A percentile compares a stretch with the other conserved stretches of the same genome.
Evolutionary conservation across 108 stramenopile species (phyloP).

Genomic region (Hondaea fermentalgiana): DNA sequence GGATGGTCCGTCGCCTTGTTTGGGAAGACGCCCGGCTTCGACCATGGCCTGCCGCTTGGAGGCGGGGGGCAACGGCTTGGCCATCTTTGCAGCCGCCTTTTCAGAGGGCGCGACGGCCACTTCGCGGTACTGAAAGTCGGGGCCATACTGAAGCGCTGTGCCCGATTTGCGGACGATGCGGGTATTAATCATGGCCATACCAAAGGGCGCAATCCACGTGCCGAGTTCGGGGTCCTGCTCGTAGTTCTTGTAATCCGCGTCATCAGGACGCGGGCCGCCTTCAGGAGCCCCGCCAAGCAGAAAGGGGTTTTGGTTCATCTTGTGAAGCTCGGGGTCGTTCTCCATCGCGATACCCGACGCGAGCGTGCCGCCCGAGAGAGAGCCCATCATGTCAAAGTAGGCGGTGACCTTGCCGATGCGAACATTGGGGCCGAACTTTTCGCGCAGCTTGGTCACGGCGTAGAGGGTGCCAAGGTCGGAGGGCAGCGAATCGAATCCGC

Average conservation of each 20-base stretch:
- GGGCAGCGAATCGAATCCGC: slow-evolving; percentile 77
- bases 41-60: slow-evolving; percentile 7
- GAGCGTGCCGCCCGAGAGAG: neutral
- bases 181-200: slow-evolving; percentile 19
- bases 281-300: neutral
- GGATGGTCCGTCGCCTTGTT: neutral
- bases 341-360: slow-evolving; percentile 4
- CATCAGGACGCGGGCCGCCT: slow-evolving; percentile 48
- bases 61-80: neutral
- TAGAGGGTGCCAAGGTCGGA: slow-evolving; percentile 57
- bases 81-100: neutral
- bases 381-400: neutral
- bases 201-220: slow-evolving; percentile 34
- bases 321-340: neutral
- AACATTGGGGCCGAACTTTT: neutral
- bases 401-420: neutral
- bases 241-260: slow-evolving; percentile 81
- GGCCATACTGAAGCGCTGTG: neutral
- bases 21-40: neutral
- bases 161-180: slow-evolving; percentile 4
- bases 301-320: neutral
- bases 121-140: neutral
- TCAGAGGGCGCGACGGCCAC: neutral
- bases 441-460: neutral
- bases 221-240: slow-evolving; percentile 80